A percentile compares a stretch with the other conserved stretches of the same genome.
These are phyloP conservation scores for Aurantiochytrium sp. DNA, from an alignment of 108 stramenopile species.

Conservation along the genomic window DNA sequence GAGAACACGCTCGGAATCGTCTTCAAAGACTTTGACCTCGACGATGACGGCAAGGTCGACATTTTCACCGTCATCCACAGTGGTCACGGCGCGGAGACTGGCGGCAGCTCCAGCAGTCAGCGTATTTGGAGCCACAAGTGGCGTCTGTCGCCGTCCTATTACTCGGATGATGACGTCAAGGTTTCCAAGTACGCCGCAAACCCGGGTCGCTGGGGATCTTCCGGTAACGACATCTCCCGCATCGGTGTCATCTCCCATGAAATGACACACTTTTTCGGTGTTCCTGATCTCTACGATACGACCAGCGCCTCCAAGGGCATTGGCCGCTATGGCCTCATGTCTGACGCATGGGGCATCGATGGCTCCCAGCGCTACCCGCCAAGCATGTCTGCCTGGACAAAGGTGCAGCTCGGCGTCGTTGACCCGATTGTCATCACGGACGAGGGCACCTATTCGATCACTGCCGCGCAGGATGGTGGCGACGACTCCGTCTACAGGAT, in stretches of 20 bases:
- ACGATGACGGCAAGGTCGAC: constrained; percentile 36
- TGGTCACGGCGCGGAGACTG: constrained; percentile 66
- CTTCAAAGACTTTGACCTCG: constrained; percentile 28
- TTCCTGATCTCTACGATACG: constrained; percentile 46
- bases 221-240: constrained; percentile 31
- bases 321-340: constrained; percentile 45
- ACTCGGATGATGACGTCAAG: constrained; percentile 18
- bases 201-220: constrained; percentile 35
- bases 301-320: constrained; percentile 26
- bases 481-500: constrained; percentile 46
- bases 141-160: constrained; percentile 15
- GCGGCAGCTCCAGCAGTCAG: constrained; percentile 43
- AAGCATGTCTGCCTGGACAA: constrained; percentile 46
- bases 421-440: constrained; percentile 32
- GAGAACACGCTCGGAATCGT: background rate
- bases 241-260: constrained; percentile 53
- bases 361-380: constrained; percentile 46
- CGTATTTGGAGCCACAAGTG: constrained; percentile 52
- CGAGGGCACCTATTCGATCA: constrained; percentile 36
- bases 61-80: constrained; percentile 56
- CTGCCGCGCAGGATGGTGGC: background rate
- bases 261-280: constrained; percentile 43
- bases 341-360: constrained; percentile 43
- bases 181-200: constrained; percentile 41
- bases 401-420: constrained; percentile 49